Evolutionary conservation across 2,329 filamentous ascomycete species (phyloP).

Genomic region (Hymenoscyphus linearis): DNA sequence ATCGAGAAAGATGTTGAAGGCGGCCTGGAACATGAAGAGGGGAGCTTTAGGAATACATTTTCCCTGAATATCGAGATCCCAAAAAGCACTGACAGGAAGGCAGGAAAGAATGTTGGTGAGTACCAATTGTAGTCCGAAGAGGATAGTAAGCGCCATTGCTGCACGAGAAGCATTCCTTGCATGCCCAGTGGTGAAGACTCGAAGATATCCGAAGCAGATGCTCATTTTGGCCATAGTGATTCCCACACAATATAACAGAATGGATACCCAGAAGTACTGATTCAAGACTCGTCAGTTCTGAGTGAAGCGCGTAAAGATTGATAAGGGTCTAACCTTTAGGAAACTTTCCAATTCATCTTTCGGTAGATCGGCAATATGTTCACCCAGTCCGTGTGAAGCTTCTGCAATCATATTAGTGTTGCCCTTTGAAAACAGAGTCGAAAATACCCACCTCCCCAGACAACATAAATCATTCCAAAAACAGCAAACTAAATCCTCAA

Average conservation of each 20-base stretch:
- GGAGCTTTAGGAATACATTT: not conserved
- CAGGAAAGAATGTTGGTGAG: not conserved
- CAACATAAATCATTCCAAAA: not conserved
- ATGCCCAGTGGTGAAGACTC: not conserved
- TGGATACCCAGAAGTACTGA: not conserved
- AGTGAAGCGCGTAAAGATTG: not conserved
- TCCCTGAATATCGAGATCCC: not conserved
- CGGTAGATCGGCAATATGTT: not conserved
- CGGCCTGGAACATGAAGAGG: not conserved
- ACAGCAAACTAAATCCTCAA: not conserved
- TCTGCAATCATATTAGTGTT: not conserved
- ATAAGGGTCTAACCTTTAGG: not conserved
- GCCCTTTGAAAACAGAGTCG: not conserved
- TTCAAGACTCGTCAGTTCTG: not conserved
- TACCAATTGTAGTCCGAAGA: not conserved
- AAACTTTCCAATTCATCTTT: not conserved
- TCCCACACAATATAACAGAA: not conserved
- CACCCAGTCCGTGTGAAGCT: not conserved
- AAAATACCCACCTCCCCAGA: not conserved
- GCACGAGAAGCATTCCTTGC: not conserved
- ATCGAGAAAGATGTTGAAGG: not conserved
- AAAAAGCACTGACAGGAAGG: not conserved
- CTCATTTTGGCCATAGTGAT: not conserved
- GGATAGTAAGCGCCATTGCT: not conserved
- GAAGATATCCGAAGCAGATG: not conserved